These are phyloP conservation scores for Vinca major DNA, from an alignment of 305 asterid species.

Conservation along the genomic window DNA sequence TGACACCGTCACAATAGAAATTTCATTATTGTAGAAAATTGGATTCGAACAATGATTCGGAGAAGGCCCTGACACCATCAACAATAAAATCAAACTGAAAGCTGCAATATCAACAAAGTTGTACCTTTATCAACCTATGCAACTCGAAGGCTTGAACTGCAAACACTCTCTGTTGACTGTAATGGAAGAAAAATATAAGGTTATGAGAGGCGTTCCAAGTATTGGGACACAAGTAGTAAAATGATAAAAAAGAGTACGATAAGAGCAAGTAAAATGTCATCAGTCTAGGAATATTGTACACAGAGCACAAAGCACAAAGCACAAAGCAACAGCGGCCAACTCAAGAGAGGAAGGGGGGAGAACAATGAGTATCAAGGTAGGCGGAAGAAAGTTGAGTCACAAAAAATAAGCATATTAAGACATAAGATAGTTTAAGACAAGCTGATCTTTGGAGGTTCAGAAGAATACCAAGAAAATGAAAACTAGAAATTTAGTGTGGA, in stretches of 20 bases:
- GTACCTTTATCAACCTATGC: constrained; percentile 80
- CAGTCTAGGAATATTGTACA: background rate
- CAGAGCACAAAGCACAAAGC: background rate
- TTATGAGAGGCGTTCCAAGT: constrained; percentile 5
- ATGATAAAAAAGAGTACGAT: background rate
- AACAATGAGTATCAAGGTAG: background rate
- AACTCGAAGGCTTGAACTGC: constrained; percentile 94
- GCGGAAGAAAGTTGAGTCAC: background rate
- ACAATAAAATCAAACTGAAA: background rate
- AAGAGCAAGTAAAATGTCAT: background rate
- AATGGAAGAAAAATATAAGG: constrained; percentile 11
- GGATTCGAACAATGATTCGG: background rate
- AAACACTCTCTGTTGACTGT: constrained; percentile 84
- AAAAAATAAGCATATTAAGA: background rate
- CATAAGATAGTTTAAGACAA: background rate
- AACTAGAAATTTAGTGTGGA: background rate
- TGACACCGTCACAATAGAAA: constrained; percentile 1
- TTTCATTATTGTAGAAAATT: background rate
- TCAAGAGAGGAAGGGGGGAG: background rate
- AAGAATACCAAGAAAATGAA: background rate
- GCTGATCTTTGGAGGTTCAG: background rate
- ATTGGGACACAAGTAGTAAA: background rate
- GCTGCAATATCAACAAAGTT: background rate
- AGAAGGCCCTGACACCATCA: constrained; percentile 5
- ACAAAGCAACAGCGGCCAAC: background rate